These are phyloP conservation scores for Fibroporia radiculosa DNA, from an alignment of 768 basidiomycete species.

Conservation along the genomic window DNA sequence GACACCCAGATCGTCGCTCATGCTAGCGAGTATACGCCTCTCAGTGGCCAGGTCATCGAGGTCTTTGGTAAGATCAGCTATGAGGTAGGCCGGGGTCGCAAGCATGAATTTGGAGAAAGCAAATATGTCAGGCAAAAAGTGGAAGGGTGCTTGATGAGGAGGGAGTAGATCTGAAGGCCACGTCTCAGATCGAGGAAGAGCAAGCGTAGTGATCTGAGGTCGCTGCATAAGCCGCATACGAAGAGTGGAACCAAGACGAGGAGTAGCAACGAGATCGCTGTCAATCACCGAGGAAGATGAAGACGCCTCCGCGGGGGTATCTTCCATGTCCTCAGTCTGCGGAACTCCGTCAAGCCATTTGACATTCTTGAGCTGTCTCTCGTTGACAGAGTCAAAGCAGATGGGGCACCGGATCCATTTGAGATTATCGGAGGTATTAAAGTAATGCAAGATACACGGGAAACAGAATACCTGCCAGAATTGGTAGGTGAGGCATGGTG, in stretches of 20 bases:
- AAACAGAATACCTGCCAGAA: conserved; percentile 78
- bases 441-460: conserved; percentile 88
- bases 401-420: conserved; percentile 95
- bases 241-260: conserved; percentile 51
- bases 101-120: conserved; percentile 93
- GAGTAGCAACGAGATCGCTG: conserved; percentile 31
- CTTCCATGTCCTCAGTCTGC: conserved; percentile 26
- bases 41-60: conserved; percentile 67
- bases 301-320: conserved; percentile 28
- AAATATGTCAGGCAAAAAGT: conserved; percentile 91
- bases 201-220: conserved; percentile 91
- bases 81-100: conserved; percentile 80
- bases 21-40: conserved; percentile 51
- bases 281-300: conserved; percentile 38
- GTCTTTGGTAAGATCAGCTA: conserved; percentile 65
- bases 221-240: conserved; percentile 88
- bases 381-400: conserved; percentile 89
- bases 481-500: conserved; percentile 7
- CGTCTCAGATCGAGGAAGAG: conserved; percentile 81
- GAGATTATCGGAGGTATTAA: conserved; percentile 69
- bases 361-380: conserved; percentile 86
- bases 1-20: conserved; percentile 70
- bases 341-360: conserved; percentile 71
- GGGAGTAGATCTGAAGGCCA: conserved; percentile 94
- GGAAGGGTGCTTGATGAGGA: conserved; percentile 89